Percentiles rank a stretch among this genome's conserved stretches.
These are phyloP conservation scores for Citrus inodora DNA, from an alignment of 345 rosid genomes.

Conservation along the genomic window DNA sequence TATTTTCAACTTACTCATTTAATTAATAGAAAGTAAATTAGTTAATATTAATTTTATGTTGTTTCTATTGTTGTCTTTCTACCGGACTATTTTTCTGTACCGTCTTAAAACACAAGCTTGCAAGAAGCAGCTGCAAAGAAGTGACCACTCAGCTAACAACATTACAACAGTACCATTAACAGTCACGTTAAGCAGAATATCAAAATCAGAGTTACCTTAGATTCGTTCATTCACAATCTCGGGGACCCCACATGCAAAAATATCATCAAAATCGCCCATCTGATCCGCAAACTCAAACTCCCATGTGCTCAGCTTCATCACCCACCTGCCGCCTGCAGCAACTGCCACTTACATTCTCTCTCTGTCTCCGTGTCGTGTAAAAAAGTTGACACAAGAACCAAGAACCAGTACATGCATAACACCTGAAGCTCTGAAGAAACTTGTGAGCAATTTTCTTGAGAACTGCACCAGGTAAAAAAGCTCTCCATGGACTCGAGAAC, in stretches of 20 bases:
- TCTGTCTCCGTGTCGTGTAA: neutral
- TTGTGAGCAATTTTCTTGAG: neutral
- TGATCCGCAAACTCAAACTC: neutral
- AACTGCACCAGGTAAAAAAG: neutral
- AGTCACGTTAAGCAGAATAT: neutral
- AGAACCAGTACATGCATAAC: neutral
- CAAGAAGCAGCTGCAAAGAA: neutral
- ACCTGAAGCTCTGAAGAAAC: neutral
- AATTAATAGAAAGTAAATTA: no score
- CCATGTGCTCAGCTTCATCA: constrained; percentile 15
- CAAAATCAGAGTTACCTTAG: constrained; percentile 13
- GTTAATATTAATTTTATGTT: no score
- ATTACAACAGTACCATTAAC: neutral
- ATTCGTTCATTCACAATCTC: neutral
- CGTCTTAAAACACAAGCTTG: constrained; percentile 22
- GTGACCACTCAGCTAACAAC: constrained; percentile 32
- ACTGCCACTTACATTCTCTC: neutral
- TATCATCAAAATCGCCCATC: neutral
- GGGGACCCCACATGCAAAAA: neutral
- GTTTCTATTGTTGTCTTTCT: no score
- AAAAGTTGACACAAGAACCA: neutral
- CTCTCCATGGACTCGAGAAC: constrained; percentile 72
- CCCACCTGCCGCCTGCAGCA: neutral
- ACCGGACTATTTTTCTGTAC: neutral
- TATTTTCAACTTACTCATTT: no score